Base-by-base conservation (phyloP, 352 stramenopile genomes). In the Phytophthora sp. region DNA sequence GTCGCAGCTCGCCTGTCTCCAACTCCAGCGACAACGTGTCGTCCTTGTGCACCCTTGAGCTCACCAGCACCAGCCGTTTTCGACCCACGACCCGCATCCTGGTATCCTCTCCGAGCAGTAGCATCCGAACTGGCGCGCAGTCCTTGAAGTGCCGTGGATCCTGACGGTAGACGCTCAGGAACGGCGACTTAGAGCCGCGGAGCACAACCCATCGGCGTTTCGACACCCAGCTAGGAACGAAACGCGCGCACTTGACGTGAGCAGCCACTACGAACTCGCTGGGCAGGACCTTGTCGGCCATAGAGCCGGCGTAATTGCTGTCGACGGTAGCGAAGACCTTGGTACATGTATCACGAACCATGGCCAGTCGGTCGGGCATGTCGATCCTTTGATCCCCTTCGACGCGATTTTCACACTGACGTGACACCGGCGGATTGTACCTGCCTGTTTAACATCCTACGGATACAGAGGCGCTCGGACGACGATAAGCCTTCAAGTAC, bases 161-260 rank as follows among this genome's bases (percentile, higher is more conserved):
- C 62, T 86, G 77, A 8, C 77, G 66, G 27, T 89, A 84, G 1
- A 87, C 78, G 1, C 80, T 79, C 24, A 89, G 57, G 5, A 84
- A 75, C 4, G 82, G 82, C 18, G 78, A 74, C 65, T 89, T 91
- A 55, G 78, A 86, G 13, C 82, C 82, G 5, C 82, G 79, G 13
- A 91, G 63, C 35, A 88, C 80, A 16, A 91, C 44, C 78, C 80
- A 89, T 5, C 82, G 78, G 13, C 63, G 61, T 44, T 77, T 82
- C 5, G 78, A 65, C 36, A 88, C 66, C 79, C 82, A 91, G 24
- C 77, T 55, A 45, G 82, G 82, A 27, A 86, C 73, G 45, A 89
- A 68, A 20, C 78, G 74, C 46, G 78, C 69, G 27, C 64, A 76
- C 20, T 83, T 79, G 23, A 90, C 78, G 16, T 74, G 74, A 21